Conservation (phyloP, 805 yeast genomes). For the Candida nitratophila region DNA sequence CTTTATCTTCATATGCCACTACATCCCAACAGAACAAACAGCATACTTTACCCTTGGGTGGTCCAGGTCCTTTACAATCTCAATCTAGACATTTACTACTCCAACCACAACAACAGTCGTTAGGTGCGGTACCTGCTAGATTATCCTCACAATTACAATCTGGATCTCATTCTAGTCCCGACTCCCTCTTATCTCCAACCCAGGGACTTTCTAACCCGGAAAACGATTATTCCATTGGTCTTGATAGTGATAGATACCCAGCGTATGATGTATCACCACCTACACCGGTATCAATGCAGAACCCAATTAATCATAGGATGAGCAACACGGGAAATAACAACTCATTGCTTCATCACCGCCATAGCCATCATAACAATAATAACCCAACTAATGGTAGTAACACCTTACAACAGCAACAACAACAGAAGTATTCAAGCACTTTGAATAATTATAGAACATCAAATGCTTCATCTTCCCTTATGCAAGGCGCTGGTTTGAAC, state of each 20-base stretch:
- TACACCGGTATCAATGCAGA: background rate
- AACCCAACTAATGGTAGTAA: conserved; percentile 3
- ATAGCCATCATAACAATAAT: background rate
- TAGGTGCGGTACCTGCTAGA: conserved; percentile 5
- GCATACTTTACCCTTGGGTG: background rate
- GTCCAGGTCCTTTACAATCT: background rate
- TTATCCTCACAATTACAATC: too few relatives aligned
- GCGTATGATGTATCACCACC: background rate
- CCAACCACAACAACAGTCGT: conserved; percentile 2
- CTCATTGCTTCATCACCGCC: background rate
- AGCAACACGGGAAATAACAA: background rate
- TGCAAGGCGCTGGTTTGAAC: too few relatives aligned
- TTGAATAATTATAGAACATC: background rate
- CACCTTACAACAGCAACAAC: conserved; percentile 1
- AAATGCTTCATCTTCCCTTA: background rate
- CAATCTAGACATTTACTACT: conserved; percentile 1
- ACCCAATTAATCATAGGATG: background rate
- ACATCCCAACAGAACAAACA: background rate
- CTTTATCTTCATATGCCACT: conserved; percentile 6
- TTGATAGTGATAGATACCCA: background rate
- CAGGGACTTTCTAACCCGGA: background rate
- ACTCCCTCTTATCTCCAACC: background rate
- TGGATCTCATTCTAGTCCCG: background rate
- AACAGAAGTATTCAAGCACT: background rate
- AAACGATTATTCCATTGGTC: background rate